A percentile compares a stretch with the other conserved stretches of the same genome.
Evolutionary conservation across 805 yeast genomes (phyloP).

Genomic region (Metschnikowia vanudenii): DNA sequence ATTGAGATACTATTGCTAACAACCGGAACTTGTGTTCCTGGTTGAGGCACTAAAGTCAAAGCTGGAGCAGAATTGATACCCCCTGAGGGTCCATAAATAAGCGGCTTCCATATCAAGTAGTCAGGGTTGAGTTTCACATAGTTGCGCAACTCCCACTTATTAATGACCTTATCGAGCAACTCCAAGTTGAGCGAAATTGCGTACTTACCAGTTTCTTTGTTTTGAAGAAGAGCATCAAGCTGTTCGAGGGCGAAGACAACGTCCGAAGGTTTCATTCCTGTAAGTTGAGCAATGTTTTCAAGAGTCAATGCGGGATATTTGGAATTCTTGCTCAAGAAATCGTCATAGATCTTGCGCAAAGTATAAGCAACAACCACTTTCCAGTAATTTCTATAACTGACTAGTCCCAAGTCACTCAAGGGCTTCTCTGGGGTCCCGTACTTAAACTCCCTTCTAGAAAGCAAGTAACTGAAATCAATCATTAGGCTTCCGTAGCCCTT

Average conservation of each 20-base stretch:
- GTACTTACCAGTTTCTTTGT: constrained; percentile 46
- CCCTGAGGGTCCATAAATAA: constrained; percentile 82
- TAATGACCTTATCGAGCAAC: constrained; percentile 41
- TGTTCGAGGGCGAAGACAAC: constrained; percentile 85
- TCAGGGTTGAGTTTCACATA: constrained; percentile 52
- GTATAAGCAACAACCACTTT: constrained; percentile 57
- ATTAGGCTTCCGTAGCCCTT: constrained; percentile 86
- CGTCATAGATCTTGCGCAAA: constrained; percentile 30
- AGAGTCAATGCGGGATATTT: constrained; percentile 49
- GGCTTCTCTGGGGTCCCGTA: constrained; percentile 97
- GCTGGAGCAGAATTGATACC: constrained; percentile 69
- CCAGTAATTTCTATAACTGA: constrained; percentile 90
- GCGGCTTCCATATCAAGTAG: constrained; percentile 73
- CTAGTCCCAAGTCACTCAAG: constrained; percentile 76
- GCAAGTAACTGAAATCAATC: constrained; percentile 83
- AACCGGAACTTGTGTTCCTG: constrained; percentile 12
- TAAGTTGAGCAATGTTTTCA: constrained; percentile 57
- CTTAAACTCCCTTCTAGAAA: constrained; percentile 71
- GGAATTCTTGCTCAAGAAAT: constrained; percentile 13
- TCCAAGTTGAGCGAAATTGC: constrained; percentile 52
- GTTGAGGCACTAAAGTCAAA: constrained; percentile 22
- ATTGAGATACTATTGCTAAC: constrained; percentile 52
- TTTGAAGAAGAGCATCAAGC: constrained; percentile 55
- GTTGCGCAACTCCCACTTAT: constrained; percentile 52
- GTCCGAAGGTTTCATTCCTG: constrained; percentile 88